Evolutionary conservation across 768 basidiomycete genomes (phyloP), one percentile per base, ranked within the genome.

Genomic region (Lactarius sanguifluus): DNA sequence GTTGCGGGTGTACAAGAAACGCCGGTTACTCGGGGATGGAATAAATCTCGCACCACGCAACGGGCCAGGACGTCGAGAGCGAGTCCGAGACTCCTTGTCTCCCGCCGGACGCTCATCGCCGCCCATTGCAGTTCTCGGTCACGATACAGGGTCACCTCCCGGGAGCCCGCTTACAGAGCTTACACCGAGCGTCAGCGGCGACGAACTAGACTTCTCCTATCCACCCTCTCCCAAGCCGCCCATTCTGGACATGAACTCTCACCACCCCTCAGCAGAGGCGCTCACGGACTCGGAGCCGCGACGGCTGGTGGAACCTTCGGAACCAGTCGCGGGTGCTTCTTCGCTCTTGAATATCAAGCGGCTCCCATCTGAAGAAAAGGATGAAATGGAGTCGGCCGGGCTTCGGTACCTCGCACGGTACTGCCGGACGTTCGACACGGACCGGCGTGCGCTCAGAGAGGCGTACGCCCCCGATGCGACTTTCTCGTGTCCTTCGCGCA

Each of bases 401-500:
- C 57, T 69, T 38, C 66, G 28, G 10, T 61, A 45, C 18, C 47
- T 67, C 52, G 32, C 67, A 32, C 50, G 52, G 32, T 69, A 69
- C 32, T 59, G 23, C 28, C 56, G 36, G 57, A 67, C 57, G 9
- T 67, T 69, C 36, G 68, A 69, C 57, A 32, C 6, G 41, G 65
- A 68, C 28, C 65, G 52, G 20, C 45, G 40, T n/a, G 61, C 40
- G 52, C 68, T 69, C 3, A 56, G 65, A 1, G 52, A 30, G 5
- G 52, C 47, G 34, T 69, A 69, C 36, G 25, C 65, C 9, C 41
- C 38, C 10, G 52, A 69, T 25, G 68, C 68, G 8, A 2, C 23
- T 3, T 69, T 69, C n/a, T 69, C 68, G 34, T 69, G 68, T 50
- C 23, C 56, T 43, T 43, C 61, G 30, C 57, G 57, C 9, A 55